These are phyloP conservation scores for Naganishia friedmannii DNA, from an alignment of 768 basidiomycete genomes.

Conservation along the genomic window DNA sequence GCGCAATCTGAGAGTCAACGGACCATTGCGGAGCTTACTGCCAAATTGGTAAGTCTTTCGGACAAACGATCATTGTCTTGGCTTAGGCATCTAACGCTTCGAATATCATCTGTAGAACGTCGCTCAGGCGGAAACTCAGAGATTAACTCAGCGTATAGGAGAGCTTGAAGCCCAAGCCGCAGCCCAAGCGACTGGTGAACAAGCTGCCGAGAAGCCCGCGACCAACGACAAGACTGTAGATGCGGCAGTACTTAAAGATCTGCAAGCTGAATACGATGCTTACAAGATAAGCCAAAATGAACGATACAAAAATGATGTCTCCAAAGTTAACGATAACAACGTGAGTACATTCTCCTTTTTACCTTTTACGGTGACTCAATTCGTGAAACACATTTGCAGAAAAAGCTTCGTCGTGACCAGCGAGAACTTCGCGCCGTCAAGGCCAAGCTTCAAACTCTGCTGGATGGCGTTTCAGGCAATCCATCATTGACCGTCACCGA, in stretches of 20 bases:
- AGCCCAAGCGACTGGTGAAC: neutral
- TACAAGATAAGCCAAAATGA: constrained; percentile 25
- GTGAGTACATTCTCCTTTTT: constrained; percentile 4
- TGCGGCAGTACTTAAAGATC: neutral
- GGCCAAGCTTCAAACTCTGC: constrained; percentile 2
- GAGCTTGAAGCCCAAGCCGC: constrained; percentile 12
- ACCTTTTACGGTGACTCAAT: neutral
- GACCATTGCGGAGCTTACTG: neutral
- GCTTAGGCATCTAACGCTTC: neutral
- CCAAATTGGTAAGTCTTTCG: constrained; percentile 13
- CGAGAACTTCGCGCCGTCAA: neutral
- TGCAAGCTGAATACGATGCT: constrained; percentile 28
- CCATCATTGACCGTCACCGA: neutral
- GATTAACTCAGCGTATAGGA: constrained; percentile 2
- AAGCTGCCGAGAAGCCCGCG: neutral
- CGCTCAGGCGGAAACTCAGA: constrained; percentile 13
- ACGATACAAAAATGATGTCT: constrained; percentile 18
- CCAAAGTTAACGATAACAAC: constrained; percentile 24
- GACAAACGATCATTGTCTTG: too few relatives aligned
- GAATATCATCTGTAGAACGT: neutral
- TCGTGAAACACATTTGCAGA: neutral
- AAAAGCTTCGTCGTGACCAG: constrained; percentile 21
- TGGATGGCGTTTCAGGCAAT: neutral
- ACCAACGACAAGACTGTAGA: neutral
- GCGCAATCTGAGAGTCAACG: neutral